Evolutionary conservation across 2,329 filamentous ascomycete genomes (phyloP).

Genomic region (Fusarium zealandicum): DNA sequence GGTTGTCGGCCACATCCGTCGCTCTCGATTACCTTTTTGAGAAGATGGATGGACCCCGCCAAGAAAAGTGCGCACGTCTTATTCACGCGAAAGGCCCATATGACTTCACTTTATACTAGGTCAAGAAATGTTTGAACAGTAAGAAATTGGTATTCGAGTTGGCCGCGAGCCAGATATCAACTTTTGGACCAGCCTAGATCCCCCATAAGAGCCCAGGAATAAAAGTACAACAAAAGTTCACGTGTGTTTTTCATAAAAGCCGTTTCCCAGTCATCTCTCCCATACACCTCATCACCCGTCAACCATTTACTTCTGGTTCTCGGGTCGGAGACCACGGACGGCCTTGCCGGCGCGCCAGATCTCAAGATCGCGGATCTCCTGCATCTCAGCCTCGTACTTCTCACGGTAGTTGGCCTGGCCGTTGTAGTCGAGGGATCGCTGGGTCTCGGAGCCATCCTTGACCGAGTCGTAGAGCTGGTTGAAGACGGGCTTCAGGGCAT

Average conservation of each 20-base stretch:
- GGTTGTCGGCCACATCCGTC: slow-evolving; percentile 12
- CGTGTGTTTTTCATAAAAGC: slow-evolving; percentile 33
- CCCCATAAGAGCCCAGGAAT: slow-evolving; percentile 35
- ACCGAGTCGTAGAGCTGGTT: slow-evolving; percentile 96
- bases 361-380: slow-evolving; percentile 97
- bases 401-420: slow-evolving; percentile 93
- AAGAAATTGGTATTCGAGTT: slow-evolving; percentile 36
- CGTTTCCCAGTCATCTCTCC: slow-evolving; percentile 32
- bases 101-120: not conserved
- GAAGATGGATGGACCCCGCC: slow-evolving; percentile 8
- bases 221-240: slow-evolving; percentile 40
- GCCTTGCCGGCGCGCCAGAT: slow-evolving; percentile 99
- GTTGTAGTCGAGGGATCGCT: slow-evolving; percentile 98
- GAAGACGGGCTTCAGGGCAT: slow-evolving; percentile 98
- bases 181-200: slow-evolving; percentile 41
- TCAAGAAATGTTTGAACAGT: slow-evolving; percentile 7
- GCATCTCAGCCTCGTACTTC: slow-evolving; percentile 97
- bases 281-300: slow-evolving; percentile 22
- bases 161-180: slow-evolving; percentile 37
- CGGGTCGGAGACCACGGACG: slow-evolving; percentile 85
- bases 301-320: slow-evolving; percentile 77
- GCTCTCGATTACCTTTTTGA: slow-evolving; percentile 21
- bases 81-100: slow-evolving; percentile 18
- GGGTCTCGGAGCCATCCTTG: slow-evolving; percentile 88
- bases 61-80: slow-evolving; percentile 3